Percentiles rank a stretch among this genome's conserved stretches.
Conservation (phyloP, 1,284 basidiomycete genomes). For the Afroboletus lepidellus region DNA sequence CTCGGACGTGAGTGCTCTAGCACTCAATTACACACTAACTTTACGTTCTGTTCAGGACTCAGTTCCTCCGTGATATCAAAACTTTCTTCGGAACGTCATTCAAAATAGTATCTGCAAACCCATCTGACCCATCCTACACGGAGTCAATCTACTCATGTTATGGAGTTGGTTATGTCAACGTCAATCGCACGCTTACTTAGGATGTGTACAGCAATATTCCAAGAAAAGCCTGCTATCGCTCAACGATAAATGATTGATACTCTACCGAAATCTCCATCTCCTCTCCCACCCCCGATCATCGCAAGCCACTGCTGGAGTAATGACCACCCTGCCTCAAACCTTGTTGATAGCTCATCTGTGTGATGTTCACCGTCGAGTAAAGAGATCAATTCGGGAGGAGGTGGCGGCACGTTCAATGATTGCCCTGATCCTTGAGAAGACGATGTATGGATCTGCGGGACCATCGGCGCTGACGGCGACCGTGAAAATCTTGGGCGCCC, state of each 20-base stretch:
- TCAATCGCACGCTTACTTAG: slow-evolving; percentile 69
- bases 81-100: slow-evolving; percentile 78
- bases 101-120: slow-evolving; percentile 53
- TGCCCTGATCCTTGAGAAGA: slow-evolving; percentile 26
- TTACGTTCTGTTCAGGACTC: slow-evolving; percentile 58
- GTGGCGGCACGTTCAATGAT: slow-evolving; percentile 13
- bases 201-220: slow-evolving; percentile 1
- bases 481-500: slow-evolving; percentile 47
- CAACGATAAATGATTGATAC: slow-evolving; percentile 50
- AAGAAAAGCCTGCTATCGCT: slow-evolving; percentile 6
- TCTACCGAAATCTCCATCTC: slow-evolving; percentile 47
- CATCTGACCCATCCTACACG: slow-evolving; percentile 44
- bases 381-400: slow-evolving; percentile 57
- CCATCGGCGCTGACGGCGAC: slow-evolving; percentile 41
- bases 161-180: slow-evolving; percentile 75
- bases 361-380: slow-evolving; percentile 87
- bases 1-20: slow-evolving; percentile 67
- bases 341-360: slow-evolving; percentile 86
- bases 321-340: slow-evolving; percentile 82
- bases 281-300: slow-evolving; percentile 56
- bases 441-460: slow-evolving; percentile 33
- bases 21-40: slow-evolving; percentile 9
- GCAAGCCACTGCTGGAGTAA: slow-evolving; percentile 76
- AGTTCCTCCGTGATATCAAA: slow-evolving; percentile 85
- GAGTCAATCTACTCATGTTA: slow-evolving; percentile 77